These are phyloP conservation scores for Coprinopsis strossmayeri DNA, from an alignment of 768 basidiomycete genomes.

Conservation along the genomic window DNA sequence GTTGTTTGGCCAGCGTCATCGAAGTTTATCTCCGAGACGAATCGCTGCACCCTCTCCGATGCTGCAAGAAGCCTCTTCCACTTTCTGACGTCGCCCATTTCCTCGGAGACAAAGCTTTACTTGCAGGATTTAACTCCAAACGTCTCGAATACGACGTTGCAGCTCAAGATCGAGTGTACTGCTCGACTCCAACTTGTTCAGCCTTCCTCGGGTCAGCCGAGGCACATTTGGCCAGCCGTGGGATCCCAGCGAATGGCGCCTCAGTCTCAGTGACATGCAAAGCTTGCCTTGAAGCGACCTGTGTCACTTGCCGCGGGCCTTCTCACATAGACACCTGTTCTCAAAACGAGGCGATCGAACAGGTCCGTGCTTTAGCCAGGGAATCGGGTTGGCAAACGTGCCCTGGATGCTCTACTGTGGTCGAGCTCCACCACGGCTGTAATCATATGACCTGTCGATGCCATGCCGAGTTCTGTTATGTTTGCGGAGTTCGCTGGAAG, in stretches of 20 bases:
- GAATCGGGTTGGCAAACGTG: conserved; percentile 55
- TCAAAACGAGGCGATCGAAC: conserved; percentile 30
- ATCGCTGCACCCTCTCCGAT: conserved; percentile 16
- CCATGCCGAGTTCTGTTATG: conserved; percentile 54
- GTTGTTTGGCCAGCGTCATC: conserved; percentile 15
- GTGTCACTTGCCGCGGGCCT: conserved; percentile 11
- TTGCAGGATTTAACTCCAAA: conserved; percentile 11
- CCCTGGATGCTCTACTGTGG: conserved; percentile 47
- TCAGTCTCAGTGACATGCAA: conserved; percentile 1
- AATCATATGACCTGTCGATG: conserved; percentile 64
- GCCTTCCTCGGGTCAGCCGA: conserved; percentile 13
- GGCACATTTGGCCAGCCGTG: too few relatives aligned
- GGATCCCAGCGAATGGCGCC: too few relatives aligned
- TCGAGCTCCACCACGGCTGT: conserved; percentile 53
- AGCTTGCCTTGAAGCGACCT: conserved; percentile 9
- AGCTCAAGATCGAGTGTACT: conserved; percentile 15
- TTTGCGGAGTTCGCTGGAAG: conserved; percentile 60
- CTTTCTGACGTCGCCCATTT: background rate
- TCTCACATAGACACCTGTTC: conserved; percentile 11
- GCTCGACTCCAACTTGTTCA: conserved; percentile 14
- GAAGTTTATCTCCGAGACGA: conserved; percentile 16
- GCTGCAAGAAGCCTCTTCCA: conserved; percentile 15
- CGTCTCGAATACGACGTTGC: conserved; percentile 14
- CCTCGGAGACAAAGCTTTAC: conserved; percentile 7
- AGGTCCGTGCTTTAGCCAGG: conserved; percentile 38